These are phyloP conservation scores for Acacia pycnantha DNA, from an alignment of 331 rosid species.

Conservation along the genomic window DNA sequence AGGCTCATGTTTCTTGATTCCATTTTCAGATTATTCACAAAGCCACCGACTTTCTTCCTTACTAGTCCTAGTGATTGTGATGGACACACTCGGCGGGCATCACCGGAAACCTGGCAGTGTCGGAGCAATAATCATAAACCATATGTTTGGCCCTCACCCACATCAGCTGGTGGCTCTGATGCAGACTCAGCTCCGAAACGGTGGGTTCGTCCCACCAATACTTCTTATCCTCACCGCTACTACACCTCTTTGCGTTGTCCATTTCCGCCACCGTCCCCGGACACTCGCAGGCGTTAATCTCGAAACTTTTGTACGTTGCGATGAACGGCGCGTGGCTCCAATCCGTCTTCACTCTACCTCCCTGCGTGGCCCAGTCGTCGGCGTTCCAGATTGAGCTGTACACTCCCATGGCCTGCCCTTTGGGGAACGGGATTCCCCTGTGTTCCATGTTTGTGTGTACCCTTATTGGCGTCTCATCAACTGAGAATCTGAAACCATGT, in stretches of 20 bases:
- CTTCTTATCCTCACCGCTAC: slow-evolving; percentile 51
- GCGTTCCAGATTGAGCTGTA: slow-evolving; percentile 96
- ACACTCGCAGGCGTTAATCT: slow-evolving; percentile 68
- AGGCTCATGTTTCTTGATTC: slow-evolving; percentile 50
- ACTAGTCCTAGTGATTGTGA: slow-evolving; percentile 48
- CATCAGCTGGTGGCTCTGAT: slow-evolving; percentile 79
- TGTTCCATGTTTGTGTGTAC: slow-evolving; percentile 85
- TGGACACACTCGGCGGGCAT: slow-evolving; percentile 75
- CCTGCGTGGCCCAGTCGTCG: slow-evolving; percentile 97
- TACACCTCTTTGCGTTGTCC: slow-evolving; percentile 56
- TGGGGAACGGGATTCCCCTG: slow-evolving; percentile 71
- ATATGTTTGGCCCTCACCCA: slow-evolving; percentile 90
- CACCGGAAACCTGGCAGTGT: slow-evolving; percentile 62
- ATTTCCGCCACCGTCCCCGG: slow-evolving; percentile 41
- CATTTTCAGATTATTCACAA: neutral
- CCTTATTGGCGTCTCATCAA: slow-evolving; percentile 87
- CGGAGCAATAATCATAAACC: slow-evolving; percentile 87
- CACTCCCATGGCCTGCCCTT: slow-evolving; percentile 88
- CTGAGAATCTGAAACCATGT: slow-evolving; percentile 49
- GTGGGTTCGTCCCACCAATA: slow-evolving; percentile 92
- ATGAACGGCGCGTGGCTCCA: slow-evolving; percentile 90
- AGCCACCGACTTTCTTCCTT: neutral
- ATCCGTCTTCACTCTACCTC: slow-evolving; percentile 86
- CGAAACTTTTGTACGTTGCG: slow-evolving; percentile 62
- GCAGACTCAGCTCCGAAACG: slow-evolving; percentile 59